These are phyloP conservation scores for Penicillium brasilianum DNA, from an alignment of 2,329 filamentous ascomycete species.

Conservation along the genomic window DNA sequence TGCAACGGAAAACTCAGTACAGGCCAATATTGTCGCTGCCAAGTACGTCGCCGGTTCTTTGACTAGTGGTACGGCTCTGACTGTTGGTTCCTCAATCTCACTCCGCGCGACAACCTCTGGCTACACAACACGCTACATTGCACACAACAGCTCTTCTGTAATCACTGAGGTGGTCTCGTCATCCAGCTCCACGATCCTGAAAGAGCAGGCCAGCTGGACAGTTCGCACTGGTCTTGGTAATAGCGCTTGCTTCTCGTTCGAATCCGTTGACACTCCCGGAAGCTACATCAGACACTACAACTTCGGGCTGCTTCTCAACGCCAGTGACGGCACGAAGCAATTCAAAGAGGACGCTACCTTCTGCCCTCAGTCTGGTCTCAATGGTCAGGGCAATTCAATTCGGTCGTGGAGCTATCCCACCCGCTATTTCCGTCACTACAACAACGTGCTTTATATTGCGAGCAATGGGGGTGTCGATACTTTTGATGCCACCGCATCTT, in stretches of 20 bases:
- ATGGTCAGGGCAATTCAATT: slow-evolving; percentile 58
- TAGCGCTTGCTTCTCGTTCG: slow-evolving; percentile 64
- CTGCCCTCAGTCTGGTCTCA: slow-evolving; percentile 60
- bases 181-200: slow-evolving; percentile 56
- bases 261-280: slow-evolving; percentile 62
- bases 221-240: slow-evolving; percentile 62
- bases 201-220: slow-evolving; percentile 60
- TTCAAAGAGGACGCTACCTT: slow-evolving; percentile 69
- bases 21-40: slow-evolving; percentile 65
- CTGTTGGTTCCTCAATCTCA: slow-evolving; percentile 57
- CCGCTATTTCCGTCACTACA: slow-evolving; percentile 62
- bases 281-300: slow-evolving; percentile 63
- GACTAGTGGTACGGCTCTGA: slow-evolving; percentile 55
- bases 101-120: slow-evolving; percentile 61
- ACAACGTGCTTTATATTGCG: slow-evolving; percentile 53
- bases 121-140: slow-evolving; percentile 60
- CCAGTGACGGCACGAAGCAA: slow-evolving; percentile 60
- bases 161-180: slow-evolving; percentile 62
- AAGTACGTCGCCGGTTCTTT: slow-evolving; percentile 57
- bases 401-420: slow-evolving; percentile 66
- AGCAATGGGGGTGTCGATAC: slow-evolving; percentile 62
- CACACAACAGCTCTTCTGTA: slow-evolving; percentile 57
- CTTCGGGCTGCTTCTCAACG: slow-evolving; percentile 57
- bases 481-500: slow-evolving; percentile 57
- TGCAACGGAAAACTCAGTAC: slow-evolving; percentile 62